phyloP scores from a whole-genome alignment of 495 filamentous ascomycete species.

The Hypomontagnella submonticulosa region DNA sequence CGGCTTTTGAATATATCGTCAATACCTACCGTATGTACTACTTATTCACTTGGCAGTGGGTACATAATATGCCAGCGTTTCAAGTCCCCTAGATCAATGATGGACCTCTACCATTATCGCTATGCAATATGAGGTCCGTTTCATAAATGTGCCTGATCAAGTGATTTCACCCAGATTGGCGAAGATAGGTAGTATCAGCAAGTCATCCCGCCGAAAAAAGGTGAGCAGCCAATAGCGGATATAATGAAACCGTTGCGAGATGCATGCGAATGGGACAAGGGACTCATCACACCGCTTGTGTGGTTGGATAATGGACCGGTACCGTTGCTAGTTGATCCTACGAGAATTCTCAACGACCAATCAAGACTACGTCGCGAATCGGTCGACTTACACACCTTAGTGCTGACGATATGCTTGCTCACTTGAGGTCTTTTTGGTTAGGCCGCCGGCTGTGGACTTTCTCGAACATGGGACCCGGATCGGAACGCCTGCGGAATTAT shows the following conservation, averaged over 20 bases:
- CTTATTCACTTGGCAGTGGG: conserved; percentile 5
- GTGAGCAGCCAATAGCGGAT: conserved; percentile 29
- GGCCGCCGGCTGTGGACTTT: conserved; percentile 9
- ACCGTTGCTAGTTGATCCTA: conserved; percentile 27
- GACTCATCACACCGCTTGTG: conserved; percentile 37
- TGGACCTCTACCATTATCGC: conserved; percentile 15
- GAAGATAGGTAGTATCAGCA: conserved; percentile 14
- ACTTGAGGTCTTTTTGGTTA: conserved; percentile 9
- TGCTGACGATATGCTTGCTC: conserved; percentile 29
- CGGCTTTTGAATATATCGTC: conserved; percentile 6
- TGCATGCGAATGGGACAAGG: conserved; percentile 18
- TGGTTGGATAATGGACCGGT: conserved; percentile 22
- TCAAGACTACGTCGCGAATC: conserved; percentile 16
- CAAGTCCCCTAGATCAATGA: conserved; percentile 4
- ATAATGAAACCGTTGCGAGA: conserved; percentile 1
- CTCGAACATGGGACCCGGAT: conserved; percentile 14
- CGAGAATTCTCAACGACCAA: conserved; percentile 16
- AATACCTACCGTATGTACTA: neutral
- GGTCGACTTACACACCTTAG: conserved; percentile 21
- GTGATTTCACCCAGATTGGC: conserved; percentile 32
- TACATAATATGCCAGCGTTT: conserved; percentile 1
- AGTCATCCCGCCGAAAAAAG: conserved; percentile 7
- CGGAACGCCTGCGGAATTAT: conserved; percentile 7
- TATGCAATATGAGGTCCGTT: conserved; percentile 20
- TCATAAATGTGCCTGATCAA: conserved; percentile 28